Base-by-base conservation (phyloP, 495 filamentous ascomycete genomes). In the Talaromyces adpressus region DNA sequence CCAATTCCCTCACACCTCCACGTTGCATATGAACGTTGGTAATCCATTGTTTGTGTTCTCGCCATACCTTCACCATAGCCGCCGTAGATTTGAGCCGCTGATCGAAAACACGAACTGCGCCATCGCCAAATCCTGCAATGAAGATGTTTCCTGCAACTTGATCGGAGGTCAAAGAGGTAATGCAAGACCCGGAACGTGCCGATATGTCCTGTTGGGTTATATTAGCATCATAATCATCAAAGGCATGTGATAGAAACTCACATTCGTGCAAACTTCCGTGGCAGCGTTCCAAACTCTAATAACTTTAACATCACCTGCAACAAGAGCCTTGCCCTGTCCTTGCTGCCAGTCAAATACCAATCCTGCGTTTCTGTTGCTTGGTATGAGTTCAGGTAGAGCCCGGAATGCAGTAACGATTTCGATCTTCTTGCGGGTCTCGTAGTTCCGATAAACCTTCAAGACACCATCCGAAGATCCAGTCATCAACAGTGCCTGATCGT, bases 311-410 rank as follows among this genome's bases (percentile, higher is more conserved):
- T 99, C 94, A 49, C 94, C 94, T 6, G 94, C 95, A 47, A 98
- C 95, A 29, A 99, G 81, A 29, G 96, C 87, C 63, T 90, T 91
- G 22, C 94, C 94, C 65, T 92, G 90, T n/a, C 93, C 92, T 74
- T 99, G 94, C 69, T 97, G 93, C 94, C 94, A 99, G 67, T 98
- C 92, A 66, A 97, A 93, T 20, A 97, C 92, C 72, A 98, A 86
- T 2, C 93, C 93, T 0, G 94, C 95, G 69, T 96, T 96, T 66
- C 91, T 85, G 62, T 91, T 94, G 72, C 89, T 93, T 6, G 92
- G 91, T 20, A 97, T 88, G 54, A 97, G 87, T 72, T 98, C 92
- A 2, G 91, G 93, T 34, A 98, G 75, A 2, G 94, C 94, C 36
- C 94, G 86, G 86, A 95, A 99, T 27, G 90, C 82, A 1, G 93